phyloP scores from a whole-genome alignment of 805 yeast species.

The Spathaspora hagerdaliae region DNA sequence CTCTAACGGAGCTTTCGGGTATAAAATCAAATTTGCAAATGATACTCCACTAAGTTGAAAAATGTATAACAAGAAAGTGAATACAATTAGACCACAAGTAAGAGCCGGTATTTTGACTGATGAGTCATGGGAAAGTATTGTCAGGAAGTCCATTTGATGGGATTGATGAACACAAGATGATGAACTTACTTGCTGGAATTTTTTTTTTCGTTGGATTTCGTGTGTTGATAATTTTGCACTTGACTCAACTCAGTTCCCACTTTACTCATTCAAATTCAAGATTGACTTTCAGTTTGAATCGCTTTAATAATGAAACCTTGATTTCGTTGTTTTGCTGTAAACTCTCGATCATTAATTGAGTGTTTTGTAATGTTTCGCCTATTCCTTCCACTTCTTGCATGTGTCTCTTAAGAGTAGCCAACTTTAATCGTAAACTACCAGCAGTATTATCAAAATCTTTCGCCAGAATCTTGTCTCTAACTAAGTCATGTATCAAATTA shows the following conservation, averaged over 20 bases:
- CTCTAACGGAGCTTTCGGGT: slow-evolving; percentile 51
- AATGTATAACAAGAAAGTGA: slow-evolving; percentile 44
- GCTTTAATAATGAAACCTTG: slow-evolving; percentile 19
- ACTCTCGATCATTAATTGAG: slow-evolving; percentile 19
- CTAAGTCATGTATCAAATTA: slow-evolving; percentile 29
- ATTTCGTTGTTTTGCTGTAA: slow-evolving; percentile 22
- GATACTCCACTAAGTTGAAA: slow-evolving; percentile 14
- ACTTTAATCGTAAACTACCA: slow-evolving; percentile 35
- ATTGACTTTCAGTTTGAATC: slow-evolving; percentile 12
- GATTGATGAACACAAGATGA: not conserved
- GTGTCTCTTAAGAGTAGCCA: slow-evolving; percentile 23
- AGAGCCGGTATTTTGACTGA: slow-evolving; percentile 46
- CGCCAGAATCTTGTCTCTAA: slow-evolving; percentile 32
- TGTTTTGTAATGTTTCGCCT: slow-evolving; percentile 25
- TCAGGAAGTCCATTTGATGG: not conserved
- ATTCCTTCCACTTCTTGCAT: slow-evolving; percentile 38
- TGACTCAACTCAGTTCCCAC: not conserved
- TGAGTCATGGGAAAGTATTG: not conserved
- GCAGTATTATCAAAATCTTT: slow-evolving; percentile 40
- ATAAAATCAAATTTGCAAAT: slow-evolving; percentile 41
- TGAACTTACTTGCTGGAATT: not conserved
- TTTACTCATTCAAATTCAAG: not conserved
- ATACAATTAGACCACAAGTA: slow-evolving; percentile 56
- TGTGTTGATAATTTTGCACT: not conserved
- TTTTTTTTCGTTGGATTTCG: not conserved